These are phyloP conservation scores for Teratosphaeria pseudoeucalypti DNA, from an alignment of 2,329 filamentous ascomycete species.

Conservation along the genomic window DNA sequence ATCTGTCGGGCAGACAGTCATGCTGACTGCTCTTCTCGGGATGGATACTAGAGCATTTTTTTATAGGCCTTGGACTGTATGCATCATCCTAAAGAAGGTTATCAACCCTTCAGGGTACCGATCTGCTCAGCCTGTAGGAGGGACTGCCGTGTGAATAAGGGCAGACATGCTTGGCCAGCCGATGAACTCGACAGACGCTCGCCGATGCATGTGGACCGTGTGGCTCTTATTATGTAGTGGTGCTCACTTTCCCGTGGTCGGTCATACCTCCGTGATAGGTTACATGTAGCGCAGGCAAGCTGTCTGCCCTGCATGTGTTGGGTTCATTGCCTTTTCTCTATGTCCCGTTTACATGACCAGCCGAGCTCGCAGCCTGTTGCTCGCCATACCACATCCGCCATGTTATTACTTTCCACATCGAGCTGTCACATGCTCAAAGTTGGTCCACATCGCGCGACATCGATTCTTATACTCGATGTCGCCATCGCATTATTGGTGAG, in stretches of 20 bases:
- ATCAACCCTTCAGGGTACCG: too few relatives aligned
- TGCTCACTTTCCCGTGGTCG: not conserved
- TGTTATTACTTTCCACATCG: not conserved
- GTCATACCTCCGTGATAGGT: not conserved
- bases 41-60: too few relatives aligned
- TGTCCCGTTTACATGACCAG: not conserved
- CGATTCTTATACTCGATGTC: not conserved
- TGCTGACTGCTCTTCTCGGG: too few relatives aligned
- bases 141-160: too few relatives aligned
- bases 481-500: not conserved
- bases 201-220: not conserved
- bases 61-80: too few relatives aligned
- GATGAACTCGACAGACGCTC: not conserved
- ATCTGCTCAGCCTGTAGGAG: too few relatives aligned
- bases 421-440: not conserved
- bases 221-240: not conserved
- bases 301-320: not conserved
- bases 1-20: too few relatives aligned
- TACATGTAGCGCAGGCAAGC: not conserved
- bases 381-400: not conserved
- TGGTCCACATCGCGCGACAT: too few relatives aligned
- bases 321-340: not conserved
- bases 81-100: too few relatives aligned
- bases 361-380: not conserved
- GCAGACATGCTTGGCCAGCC: not conserved